These are phyloP conservation scores for Fusarium algeriense DNA, from an alignment of 2,329 filamentous ascomycete species.

Conservation along the genomic window DNA sequence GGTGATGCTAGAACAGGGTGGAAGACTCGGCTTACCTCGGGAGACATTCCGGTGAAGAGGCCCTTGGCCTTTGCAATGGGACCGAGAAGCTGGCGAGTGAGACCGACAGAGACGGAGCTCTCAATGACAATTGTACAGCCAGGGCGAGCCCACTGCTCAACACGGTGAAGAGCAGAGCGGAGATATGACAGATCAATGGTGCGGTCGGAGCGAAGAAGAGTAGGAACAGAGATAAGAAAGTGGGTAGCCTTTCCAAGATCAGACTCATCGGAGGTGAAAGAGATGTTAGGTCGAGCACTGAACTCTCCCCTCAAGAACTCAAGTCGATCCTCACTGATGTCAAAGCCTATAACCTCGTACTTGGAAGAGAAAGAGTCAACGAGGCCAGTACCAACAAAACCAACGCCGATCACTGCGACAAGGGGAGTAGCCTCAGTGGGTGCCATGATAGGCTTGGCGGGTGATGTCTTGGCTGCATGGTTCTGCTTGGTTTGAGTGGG, in stretches of 20 bases:
- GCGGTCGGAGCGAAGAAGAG: conserved; percentile 59
- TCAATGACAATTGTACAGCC: conserved; percentile 64
- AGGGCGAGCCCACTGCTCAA: conserved; percentile 55
- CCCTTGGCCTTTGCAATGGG: conserved; percentile 57
- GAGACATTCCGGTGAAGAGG: conserved; percentile 63
- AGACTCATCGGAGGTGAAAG: conserved; percentile 53
- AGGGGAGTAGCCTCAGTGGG: conserved; percentile 42
- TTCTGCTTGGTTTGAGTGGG: background rate
- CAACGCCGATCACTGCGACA: conserved; percentile 64
- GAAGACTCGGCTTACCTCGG: conserved; percentile 45
- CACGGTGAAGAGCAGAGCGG: conserved; percentile 55
- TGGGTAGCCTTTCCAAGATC: conserved; percentile 59
- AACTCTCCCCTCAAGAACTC: conserved; percentile 49
- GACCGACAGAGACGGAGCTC: conserved; percentile 65
- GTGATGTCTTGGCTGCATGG: background rate
- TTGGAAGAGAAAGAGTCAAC: conserved; percentile 56
- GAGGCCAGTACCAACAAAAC: conserved; percentile 64
- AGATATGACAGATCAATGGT: conserved; percentile 62
- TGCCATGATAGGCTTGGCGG: background rate
- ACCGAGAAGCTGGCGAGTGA: conserved; percentile 63
- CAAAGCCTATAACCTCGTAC: conserved; percentile 60
- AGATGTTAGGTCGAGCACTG: conserved; percentile 18
- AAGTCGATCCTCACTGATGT: conserved; percentile 57
- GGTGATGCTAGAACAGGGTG: fast-evolving
- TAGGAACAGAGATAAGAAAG: conserved; percentile 66